A percentile compares a stretch with the other conserved stretches of the same genome.
phyloP scores from a whole-genome alignment of 2,329 filamentous ascomycete genomes.

The Rutstroemia sp. region DNA sequence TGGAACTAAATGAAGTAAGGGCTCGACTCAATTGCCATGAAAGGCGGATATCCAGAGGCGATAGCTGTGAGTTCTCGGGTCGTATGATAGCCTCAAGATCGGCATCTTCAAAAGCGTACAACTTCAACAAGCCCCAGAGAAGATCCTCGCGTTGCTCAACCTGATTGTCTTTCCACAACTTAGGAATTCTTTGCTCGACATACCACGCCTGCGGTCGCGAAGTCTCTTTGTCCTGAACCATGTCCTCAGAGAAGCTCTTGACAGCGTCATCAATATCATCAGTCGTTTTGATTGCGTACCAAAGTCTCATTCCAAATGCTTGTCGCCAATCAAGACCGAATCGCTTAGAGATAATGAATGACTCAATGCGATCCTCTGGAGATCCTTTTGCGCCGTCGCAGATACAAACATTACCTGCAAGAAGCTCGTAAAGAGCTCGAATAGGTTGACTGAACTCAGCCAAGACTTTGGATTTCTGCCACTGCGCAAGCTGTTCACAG shows the following conservation, averaged over 20 bases:
- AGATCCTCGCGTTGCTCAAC: slow-evolving; percentile 62
- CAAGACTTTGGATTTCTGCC: slow-evolving; percentile 75
- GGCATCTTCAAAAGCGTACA: slow-evolving; percentile 60
- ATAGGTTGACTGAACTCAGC: slow-evolving; percentile 82
- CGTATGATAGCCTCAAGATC: slow-evolving; percentile 64
- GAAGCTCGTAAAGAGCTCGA: slow-evolving; percentile 80
- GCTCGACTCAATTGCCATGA: slow-evolving; percentile 79
- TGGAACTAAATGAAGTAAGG: slow-evolving; percentile 42
- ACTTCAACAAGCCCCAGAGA: slow-evolving; percentile 77
- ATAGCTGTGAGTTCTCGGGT: slow-evolving; percentile 69
- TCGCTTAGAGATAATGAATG: slow-evolving; percentile 74
- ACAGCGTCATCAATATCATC: slow-evolving; percentile 70
- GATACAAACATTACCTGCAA: slow-evolving; percentile 79
- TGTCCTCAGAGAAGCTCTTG: slow-evolving; percentile 62
- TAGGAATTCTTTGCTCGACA: slow-evolving; percentile 48
- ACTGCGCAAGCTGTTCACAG: slow-evolving; percentile 71
- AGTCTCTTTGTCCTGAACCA: slow-evolving; percentile 61
- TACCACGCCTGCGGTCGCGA: slow-evolving; percentile 68
- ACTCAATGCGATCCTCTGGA: slow-evolving; percentile 69
- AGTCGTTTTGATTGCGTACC: slow-evolving; percentile 68
- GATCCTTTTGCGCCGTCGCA: slow-evolving; percentile 70
- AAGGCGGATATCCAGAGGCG: slow-evolving; percentile 66
- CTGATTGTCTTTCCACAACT: slow-evolving; percentile 54
- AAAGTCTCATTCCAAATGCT: slow-evolving; percentile 82
- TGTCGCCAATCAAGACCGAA: slow-evolving; percentile 92